Evolutionary conservation across 108 stramenopile species (phyloP).

Genomic region (Nannochloropsis granulata): DNA sequence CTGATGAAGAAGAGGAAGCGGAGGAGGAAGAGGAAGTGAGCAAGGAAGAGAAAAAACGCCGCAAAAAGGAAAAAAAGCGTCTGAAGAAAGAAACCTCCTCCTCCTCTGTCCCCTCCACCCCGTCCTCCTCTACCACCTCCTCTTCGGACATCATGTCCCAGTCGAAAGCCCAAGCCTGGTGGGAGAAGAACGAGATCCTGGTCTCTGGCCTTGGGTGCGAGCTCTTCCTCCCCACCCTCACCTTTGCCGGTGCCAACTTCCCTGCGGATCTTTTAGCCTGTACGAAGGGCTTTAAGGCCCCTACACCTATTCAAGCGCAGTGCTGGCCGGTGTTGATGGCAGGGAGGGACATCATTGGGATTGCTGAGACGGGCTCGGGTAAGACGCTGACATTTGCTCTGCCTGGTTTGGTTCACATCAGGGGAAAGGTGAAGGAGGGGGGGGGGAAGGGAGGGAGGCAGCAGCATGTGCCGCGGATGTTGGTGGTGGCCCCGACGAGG

Average conservation of each 20-base stretch:
- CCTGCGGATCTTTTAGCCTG: conserved; percentile 40
- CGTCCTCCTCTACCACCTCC: conserved; percentile 6
- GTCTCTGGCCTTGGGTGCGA: conserved; percentile 38
- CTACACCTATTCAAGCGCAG: conserved; percentile 91
- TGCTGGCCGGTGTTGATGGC: conserved; percentile 65
- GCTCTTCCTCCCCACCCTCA: conserved; percentile 20
- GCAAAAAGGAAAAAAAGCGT: conserved; percentile 24
- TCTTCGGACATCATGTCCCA: background rate
- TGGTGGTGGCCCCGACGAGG: conserved; percentile 90
- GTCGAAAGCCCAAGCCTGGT: conserved; percentile 44
- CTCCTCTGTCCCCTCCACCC: conserved; percentile 6
- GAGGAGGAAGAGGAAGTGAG: background rate
- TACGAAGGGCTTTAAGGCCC: conserved; percentile 54
- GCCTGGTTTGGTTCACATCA: conserved; percentile 66
- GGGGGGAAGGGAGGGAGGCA: background rate
- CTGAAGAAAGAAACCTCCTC: conserved; percentile 9
- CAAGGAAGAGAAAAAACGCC: conserved; percentile 1
- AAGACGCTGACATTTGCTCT: conserved; percentile 90
- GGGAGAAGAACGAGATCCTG: conserved; percentile 64
- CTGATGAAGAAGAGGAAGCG: background rate
- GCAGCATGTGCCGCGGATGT: conserved; percentile 55
- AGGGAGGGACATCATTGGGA: conserved; percentile 69
- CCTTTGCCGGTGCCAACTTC: conserved; percentile 45
- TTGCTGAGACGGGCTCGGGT: conserved; percentile 93
- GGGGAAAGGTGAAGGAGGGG: conserved; percentile 8